Conservation (phyloP, 2,329 filamentous ascomycete species). For the Calonectria pauciramosa region DNA sequence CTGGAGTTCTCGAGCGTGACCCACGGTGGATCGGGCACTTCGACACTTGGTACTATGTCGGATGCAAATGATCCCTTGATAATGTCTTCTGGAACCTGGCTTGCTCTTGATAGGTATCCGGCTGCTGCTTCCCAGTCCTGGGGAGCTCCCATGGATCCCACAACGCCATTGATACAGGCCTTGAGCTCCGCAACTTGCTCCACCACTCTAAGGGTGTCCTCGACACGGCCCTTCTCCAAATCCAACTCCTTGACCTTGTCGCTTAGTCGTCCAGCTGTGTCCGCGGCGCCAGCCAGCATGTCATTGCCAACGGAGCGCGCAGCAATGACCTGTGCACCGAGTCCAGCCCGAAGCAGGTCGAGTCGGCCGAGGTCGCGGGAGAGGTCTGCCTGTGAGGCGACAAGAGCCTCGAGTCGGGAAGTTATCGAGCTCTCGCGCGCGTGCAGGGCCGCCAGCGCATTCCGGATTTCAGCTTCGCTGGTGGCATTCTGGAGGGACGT, state of each 20-base stretch:
- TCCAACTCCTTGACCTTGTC: constrained; percentile 90
- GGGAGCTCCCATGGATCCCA: constrained; percentile 95
- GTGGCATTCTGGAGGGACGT: constrained; percentile 75
- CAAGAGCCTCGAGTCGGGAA: constrained; percentile 79
- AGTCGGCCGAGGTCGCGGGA: constrained; percentile 88
- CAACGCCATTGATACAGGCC: constrained; percentile 93
- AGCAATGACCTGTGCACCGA: constrained; percentile 88
- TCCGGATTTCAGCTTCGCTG: constrained; percentile 83
- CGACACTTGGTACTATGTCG: constrained; percentile 92
- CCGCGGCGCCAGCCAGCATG: constrained; percentile 89
- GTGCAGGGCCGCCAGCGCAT: constrained; percentile 81
- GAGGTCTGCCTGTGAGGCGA: constrained; percentile 88
- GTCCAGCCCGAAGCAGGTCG: constrained; percentile 88
- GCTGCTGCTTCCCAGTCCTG: constrained; percentile 99
- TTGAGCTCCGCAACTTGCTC: constrained; percentile 98
- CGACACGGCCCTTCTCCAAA: constrained; percentile 90
- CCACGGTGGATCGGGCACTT: constrained; percentile 92
- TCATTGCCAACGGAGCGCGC: constrained; percentile 87
- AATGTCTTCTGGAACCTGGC: constrained; percentile 84
- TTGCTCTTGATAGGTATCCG: constrained; percentile 86
- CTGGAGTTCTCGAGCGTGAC: constrained; percentile 89
- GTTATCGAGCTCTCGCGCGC: constrained; percentile 82
- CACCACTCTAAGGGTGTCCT: constrained; percentile 90
- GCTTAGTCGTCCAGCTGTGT: constrained; percentile 88
- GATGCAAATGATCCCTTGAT: constrained; percentile 89